Base-by-base conservation (phyloP, 768 basidiomycete genomes). In the Mycena floridula region DNA sequence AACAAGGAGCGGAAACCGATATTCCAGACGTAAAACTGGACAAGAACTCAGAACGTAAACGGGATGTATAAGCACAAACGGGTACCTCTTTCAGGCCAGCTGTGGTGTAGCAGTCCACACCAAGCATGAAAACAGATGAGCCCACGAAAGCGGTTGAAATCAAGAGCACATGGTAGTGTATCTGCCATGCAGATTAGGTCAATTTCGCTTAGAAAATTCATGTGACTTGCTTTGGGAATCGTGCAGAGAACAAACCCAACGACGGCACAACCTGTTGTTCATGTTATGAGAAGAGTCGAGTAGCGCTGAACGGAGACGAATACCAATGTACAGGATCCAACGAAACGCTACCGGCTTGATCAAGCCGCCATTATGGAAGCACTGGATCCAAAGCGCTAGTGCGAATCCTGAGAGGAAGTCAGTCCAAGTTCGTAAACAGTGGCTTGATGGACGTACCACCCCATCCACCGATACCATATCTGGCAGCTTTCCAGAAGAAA, bases 1-100 rank as follows among this genome's bases (percentile, higher is more conserved):
- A 93, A 97, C 23, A 97, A 65, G 4, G 67, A 55, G 2, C 68
- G 73, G 66, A 93, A 96, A 30, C 95, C 95, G 42, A 98, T 69
- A 60, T 96, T 98, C 82, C 88, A 96, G 41, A 96, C 70, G 65
- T 96, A 97, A 66, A 96, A 96, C 89, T 95, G 49, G 26, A 42
- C 30, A 40, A 54, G 32, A 43, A 40, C 6, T 50, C 38, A 46
- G 44, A 54, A 40, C 55, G 49, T 45, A 32, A 40, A 21, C 23
- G 22, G 27, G 40, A 50, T 50, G 45, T 22, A 43, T 6, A 42
- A 40, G 16, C 39, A 43, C 28, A 25, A 25, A 40, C 49, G 65
- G 65, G 53, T 52, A 87, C 91, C 80, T 96, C 93, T 69, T 97
- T 97, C 43, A 97, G 74, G 18, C 88, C 89, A 5, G 87, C 89